These are phyloP conservation scores for Gaeumannomyces sp. DNA, from an alignment of 2,329 filamentous ascomycete genomes.

Conservation along the genomic window DNA sequence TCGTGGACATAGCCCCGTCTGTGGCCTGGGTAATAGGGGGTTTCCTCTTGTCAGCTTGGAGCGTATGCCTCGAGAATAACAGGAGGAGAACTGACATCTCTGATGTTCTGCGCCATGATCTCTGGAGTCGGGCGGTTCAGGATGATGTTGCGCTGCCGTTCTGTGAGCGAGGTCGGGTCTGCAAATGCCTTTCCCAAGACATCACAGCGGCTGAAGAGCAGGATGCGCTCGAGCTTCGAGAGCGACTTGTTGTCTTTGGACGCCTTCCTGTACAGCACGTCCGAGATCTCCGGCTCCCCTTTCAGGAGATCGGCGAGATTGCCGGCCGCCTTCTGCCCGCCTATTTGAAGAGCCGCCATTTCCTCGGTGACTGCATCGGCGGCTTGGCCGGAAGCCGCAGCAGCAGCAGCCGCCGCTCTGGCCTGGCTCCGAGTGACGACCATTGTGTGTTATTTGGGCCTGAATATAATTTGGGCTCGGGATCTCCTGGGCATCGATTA, in stretches of 20 bases:
- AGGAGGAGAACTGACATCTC: background rate
- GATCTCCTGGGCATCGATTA: too few species aligned
- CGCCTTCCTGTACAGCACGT: background rate
- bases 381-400: too few species aligned
- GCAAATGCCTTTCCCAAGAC: background rate
- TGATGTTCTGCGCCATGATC: constrained; percentile 1
- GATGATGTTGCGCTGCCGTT: background rate
- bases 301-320: background rate
- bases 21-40: background rate
- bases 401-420: too few species aligned
- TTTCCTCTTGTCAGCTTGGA: background rate
- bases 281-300: background rate
- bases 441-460: too few species aligned
- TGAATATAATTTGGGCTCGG: too few species aligned
- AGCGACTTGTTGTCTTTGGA: constrained; percentile 1
- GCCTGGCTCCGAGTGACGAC: too few species aligned
- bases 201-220: constrained; percentile 2
- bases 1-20: constrained; percentile 1
- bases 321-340: too few species aligned
- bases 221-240: constrained; percentile 3
- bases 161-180: background rate
- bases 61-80: background rate
- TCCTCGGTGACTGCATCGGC: too few species aligned
- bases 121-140: background rate
- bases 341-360: too few species aligned